Base-by-base conservation (phyloP, 1,284 basidiomycete genomes). In the Meripilus lineatus region DNA sequence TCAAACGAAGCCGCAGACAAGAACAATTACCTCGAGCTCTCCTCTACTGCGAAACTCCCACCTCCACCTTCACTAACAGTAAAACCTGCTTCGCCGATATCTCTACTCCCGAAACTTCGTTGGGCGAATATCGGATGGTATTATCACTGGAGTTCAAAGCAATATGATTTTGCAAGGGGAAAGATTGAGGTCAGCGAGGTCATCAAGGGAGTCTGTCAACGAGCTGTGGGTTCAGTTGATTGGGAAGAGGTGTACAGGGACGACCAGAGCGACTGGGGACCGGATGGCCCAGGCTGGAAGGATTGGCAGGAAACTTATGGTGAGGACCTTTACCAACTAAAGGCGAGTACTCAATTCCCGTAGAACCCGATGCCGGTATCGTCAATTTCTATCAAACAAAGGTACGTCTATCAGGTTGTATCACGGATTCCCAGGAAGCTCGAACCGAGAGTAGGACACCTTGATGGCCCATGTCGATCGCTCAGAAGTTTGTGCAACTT, bases 41-140 rank as follows among this genome's bases (percentile, higher is more conserved):
- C 66, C 1, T 58, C 66, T 6, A 66, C 71, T 2, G 74, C 78
- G 0, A 87, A 84, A 59, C 76, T 67, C 4, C 74, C 75, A 2
- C 68, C 75, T 2, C 58, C 73, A 1, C 81, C 86, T 3, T 84
- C 84, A 2, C 57, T 71, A 8, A 76, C 76, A 2, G 67, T 73
- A 3, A 67, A 62, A 5, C 70, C 83, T 0, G 50, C 64, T 1
- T 53, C 59, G 2, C 60, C 74, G 2, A 73, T 75, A 0, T 62
- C 72, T 35, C 74, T 93, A 4, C 52, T 92, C n/a, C 68, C 69
- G 0, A 85, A 81, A 58, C 62, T 96, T 28, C 75, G 93, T 30
- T 96, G 93, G 93, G 87, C 90, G 1, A 96, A 94, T 56, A 85
- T 96, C 35, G 93, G 93, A 4, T 89, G 87, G 81, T 87, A 79